Conservation (phyloP, 371 early-diverging fungal species). For the Zychaea mexicana region DNA sequence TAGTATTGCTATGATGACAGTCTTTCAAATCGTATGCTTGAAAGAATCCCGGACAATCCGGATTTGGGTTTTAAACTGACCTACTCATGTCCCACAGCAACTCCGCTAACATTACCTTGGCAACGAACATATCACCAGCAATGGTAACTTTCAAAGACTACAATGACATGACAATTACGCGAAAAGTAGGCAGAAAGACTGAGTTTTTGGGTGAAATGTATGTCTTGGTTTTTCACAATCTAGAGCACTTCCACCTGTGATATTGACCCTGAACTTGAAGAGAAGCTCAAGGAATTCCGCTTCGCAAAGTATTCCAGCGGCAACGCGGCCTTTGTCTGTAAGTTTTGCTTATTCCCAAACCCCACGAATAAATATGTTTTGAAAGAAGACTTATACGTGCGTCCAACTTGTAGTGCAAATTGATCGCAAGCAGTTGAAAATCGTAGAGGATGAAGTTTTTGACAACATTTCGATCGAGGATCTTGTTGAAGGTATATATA, state of each 20-base stretch:
- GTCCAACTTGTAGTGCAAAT: constrained; percentile 52
- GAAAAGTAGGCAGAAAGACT: background rate
- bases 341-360: too few relatives aligned
- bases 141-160: background rate
- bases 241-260: constrained; percentile 50
- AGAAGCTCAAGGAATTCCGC: constrained; percentile 62
- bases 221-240: background rate
- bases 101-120: background rate
- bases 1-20: too few relatives aligned
- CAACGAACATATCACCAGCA: background rate
- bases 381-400: background rate
- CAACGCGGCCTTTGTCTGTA: constrained; percentile 64
- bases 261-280: constrained; percentile 53
- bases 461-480: constrained; percentile 61
- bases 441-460: constrained; percentile 57
- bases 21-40: too few relatives aligned
- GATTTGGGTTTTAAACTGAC: too few relatives aligned
- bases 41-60: too few relatives aligned
- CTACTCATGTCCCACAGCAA: background rate
- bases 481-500: constrained; percentile 51
- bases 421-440: constrained; percentile 49
- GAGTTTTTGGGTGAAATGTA: background rate
- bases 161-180: background rate
- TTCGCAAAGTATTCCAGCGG: constrained; percentile 59
- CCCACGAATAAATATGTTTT: background rate